Evolutionary conservation across 2,329 filamentous ascomycete genomes (phyloP), one percentile per base, ranked within the genome.

Genomic region (Trichoderma guizhouense): DNA sequence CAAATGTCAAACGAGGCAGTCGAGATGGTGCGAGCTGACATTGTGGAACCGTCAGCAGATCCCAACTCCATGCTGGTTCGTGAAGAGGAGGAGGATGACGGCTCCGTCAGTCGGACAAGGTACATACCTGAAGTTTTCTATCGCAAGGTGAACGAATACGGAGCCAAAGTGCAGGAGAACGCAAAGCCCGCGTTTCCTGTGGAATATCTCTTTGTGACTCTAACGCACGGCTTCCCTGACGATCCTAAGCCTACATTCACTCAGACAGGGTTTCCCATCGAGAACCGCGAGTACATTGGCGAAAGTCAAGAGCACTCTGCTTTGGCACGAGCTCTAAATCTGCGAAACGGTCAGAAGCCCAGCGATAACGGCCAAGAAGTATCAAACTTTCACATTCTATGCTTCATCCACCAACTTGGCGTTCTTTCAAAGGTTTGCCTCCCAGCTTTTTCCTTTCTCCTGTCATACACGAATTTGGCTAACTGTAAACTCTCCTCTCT

Each of bases 61-160:
- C 96, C 96, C 2, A 91, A 89, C 7, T 91, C 95, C 67, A 98
- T 99, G 95, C 89, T 99, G 60, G 96, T 99, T 5, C 94, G 95
- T 73, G 92, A 93, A 28, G 95, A 98, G 79, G 93, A 95, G 72
- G 94, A 98, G 76, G 92, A 95, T 66, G 92, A 94, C 74, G 89
- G 85, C 76, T 89, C 84, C 70, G 85, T 82, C 64, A 91, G 88
- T 79, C 90, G 90, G 71, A 91, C 92, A 28, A 89, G 95, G 77
- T 99, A 99, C 79, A 97, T 99, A 26, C 96, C 96, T 1, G 96
- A 99, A 78, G 95, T 99, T 5, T 99, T 98, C 83, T 99, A 97
- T 84, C 90, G 95, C 73, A 91, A 90, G 76, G 94, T 97, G 82
- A 99, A 99, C 81, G 95, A 99, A 81, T 97, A 99, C 79, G 95